A percentile compares a stretch with the other conserved stretches of the same genome.
Conservation (phyloP, 2,329 filamentous ascomycete species). For the Fusarium chuoi region DNA sequence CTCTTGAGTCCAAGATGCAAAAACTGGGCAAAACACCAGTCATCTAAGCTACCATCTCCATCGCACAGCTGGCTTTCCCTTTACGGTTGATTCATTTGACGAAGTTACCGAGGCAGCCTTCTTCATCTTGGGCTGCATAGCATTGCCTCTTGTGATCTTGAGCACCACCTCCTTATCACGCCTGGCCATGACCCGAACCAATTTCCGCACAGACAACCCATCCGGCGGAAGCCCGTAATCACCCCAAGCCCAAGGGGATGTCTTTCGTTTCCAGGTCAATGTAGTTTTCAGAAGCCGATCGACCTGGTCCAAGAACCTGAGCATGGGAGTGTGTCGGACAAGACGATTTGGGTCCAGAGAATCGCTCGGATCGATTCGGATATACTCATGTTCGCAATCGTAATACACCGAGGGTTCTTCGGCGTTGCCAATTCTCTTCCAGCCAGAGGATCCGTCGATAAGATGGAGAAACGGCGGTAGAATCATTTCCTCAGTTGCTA, state of each 20-base stretch:
- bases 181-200: neutral
- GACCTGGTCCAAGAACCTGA: neutral
- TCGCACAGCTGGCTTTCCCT: neutral
- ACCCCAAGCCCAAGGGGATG: neutral
- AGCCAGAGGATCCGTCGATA: neutral
- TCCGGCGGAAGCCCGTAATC: neutral
- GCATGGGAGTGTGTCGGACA: neutral
- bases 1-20: accelerated
- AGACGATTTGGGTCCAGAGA: neutral
- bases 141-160: accelerated
- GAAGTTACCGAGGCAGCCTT: no score
- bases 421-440: neutral
- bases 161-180: neutral
- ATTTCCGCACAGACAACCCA: neutral
- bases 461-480: neutral
- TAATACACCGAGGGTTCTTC: neutral
- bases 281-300: neutral
- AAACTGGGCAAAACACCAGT: neutral
- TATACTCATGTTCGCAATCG: neutral
- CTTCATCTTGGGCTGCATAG: accelerated
- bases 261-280: neutral
- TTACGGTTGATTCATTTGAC: accelerated
- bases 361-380: neutral
- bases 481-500: neutral
- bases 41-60: neutral